Percentiles rank a stretch among this genome's conserved stretches.
Evolutionary conservation across 192 early-diverging fungal species (phyloP).

Genomic region (Mortierella alpina): DNA sequence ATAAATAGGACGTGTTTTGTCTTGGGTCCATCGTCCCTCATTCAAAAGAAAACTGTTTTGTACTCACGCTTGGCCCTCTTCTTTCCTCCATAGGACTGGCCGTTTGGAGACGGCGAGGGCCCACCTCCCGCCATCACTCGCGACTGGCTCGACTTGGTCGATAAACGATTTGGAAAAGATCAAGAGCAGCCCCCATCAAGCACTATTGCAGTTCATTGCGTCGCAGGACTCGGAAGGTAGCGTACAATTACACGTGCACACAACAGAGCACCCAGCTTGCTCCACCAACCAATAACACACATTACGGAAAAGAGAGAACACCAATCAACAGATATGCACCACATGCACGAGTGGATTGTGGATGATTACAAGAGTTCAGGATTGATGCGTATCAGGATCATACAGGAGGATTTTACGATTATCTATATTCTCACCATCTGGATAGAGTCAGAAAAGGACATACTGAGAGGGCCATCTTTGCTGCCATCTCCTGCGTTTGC

Average conservation of each 20-base stretch:
- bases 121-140: slow-evolving; percentile 70
- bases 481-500: no score
- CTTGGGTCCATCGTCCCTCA: background rate
- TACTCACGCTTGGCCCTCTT: background rate
- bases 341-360: no score
- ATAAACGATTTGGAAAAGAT: slow-evolving; percentile 59
- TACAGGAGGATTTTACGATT: background rate
- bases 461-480: no score
- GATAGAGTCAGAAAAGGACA: no score
- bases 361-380: background rate
- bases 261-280: background rate
- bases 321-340: no score
- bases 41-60: background rate
- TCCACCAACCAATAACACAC: background rate
- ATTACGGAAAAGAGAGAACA: background rate
- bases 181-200: slow-evolving; percentile 36
- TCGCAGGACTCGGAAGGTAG: slow-evolving; percentile 82
- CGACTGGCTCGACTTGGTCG: slow-evolving; percentile 76
- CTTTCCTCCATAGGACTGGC: slow-evolving; percentile 62
- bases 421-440: no score
- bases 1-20: background rate
- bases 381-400: background rate
- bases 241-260: background rate
- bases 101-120: slow-evolving; percentile 76
- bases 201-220: slow-evolving; percentile 78